These are phyloP conservation scores for Senna tora DNA, from an alignment of 306 rosid species.

Conservation along the genomic window DNA sequence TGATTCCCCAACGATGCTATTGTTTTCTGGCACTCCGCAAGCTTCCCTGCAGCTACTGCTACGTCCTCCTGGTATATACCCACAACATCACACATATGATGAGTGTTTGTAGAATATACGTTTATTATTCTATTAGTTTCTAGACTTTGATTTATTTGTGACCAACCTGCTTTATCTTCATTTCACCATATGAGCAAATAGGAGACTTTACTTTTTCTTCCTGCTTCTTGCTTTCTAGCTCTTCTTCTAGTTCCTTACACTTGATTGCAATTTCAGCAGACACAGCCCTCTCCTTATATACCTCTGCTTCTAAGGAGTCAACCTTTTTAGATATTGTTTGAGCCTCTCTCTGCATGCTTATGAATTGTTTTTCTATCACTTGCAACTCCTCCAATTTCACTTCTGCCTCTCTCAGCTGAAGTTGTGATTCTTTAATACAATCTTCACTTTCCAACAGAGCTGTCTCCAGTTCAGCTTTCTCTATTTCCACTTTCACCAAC, in stretches of 20 bases:
- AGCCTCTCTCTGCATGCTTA: slow-evolving; percentile 67
- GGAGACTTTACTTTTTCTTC: slow-evolving; percentile 56
- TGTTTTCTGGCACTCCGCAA: slow-evolving; percentile 92
- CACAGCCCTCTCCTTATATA: slow-evolving; percentile 55
- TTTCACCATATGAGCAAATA: slow-evolving; percentile 51
- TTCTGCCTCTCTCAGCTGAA: slow-evolving; percentile 60
- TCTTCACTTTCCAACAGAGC: slow-evolving; percentile 61
- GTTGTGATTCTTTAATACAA: slow-evolving; percentile 53
- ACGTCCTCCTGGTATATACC: slow-evolving; percentile 74
- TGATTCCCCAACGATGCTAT: slow-evolving; percentile 93
- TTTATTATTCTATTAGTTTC: not conserved
- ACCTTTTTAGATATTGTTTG: slow-evolving; percentile 59
- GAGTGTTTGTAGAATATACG: not conserved
- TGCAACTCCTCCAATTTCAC: slow-evolving; percentile 65
- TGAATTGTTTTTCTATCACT: slow-evolving; percentile 60
- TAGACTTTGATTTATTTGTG: too few species aligned
- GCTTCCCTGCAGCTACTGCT: slow-evolving; percentile 87
- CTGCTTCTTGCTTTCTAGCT: slow-evolving; percentile 54
- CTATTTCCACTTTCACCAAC: slow-evolving; percentile 59
- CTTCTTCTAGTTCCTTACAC: slow-evolving; percentile 63
- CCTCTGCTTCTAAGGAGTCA: slow-evolving; percentile 55
- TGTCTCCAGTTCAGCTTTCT: slow-evolving; percentile 66
- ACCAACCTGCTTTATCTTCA: slow-evolving; percentile 75
- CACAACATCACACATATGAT: slow-evolving; percentile 30
- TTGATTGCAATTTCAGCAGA: slow-evolving; percentile 52